These are phyloP conservation scores for Xylaria sp. DNA, from an alignment of 2,329 filamentous ascomycete genomes.

Conservation along the genomic window DNA sequence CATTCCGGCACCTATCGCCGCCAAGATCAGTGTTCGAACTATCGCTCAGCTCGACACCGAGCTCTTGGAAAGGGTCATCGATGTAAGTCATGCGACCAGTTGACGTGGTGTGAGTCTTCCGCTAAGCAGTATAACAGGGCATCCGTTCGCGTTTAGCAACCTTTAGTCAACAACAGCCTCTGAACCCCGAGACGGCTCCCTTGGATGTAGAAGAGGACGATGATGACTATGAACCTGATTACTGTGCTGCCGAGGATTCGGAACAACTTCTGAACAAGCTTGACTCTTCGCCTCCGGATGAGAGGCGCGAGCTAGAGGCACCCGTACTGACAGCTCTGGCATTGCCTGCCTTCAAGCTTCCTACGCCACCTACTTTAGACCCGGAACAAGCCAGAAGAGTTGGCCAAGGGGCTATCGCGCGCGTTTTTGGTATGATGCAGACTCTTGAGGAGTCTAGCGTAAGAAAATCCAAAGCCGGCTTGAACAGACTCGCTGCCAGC, in stretches of 20 bases:
- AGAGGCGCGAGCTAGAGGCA: slow-evolving; percentile 39
- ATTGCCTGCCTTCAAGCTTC: slow-evolving; percentile 75
- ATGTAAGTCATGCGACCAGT: slow-evolving; percentile 45
- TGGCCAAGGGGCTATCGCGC: slow-evolving; percentile 66
- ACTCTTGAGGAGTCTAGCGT: slow-evolving; percentile 61
- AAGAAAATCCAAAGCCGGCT: slow-evolving; percentile 63
- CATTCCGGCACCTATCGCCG: slow-evolving; percentile 68
- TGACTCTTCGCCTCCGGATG: slow-evolving; percentile 60
- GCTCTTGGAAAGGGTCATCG: slow-evolving; percentile 66
- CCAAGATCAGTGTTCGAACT: slow-evolving; percentile 75
- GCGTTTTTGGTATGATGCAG: slow-evolving; percentile 74
- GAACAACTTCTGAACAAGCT: slow-evolving; percentile 75
- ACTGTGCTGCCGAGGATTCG: slow-evolving; percentile 68
- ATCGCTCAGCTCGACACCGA: slow-evolving; percentile 65
- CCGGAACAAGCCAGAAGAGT: slow-evolving; percentile 66
- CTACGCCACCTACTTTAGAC: slow-evolving; percentile 68
- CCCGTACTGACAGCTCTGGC: slow-evolving; percentile 50
- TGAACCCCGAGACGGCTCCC: slow-evolving; percentile 55
- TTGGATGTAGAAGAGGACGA: slow-evolving; percentile 71
- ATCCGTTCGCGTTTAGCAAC: slow-evolving; percentile 47
- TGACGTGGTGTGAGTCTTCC: neutral
- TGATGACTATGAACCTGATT: slow-evolving; percentile 89
- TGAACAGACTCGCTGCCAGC: slow-evolving; percentile 78
- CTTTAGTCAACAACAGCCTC: slow-evolving; percentile 43
- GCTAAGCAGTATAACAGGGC: slow-evolving; percentile 34